A percentile compares a stretch with the other conserved stretches of the same genome.
Evolutionary conservation across 1,139 yeast genomes (phyloP).

Genomic region (Yamadazyma buinensis): DNA sequence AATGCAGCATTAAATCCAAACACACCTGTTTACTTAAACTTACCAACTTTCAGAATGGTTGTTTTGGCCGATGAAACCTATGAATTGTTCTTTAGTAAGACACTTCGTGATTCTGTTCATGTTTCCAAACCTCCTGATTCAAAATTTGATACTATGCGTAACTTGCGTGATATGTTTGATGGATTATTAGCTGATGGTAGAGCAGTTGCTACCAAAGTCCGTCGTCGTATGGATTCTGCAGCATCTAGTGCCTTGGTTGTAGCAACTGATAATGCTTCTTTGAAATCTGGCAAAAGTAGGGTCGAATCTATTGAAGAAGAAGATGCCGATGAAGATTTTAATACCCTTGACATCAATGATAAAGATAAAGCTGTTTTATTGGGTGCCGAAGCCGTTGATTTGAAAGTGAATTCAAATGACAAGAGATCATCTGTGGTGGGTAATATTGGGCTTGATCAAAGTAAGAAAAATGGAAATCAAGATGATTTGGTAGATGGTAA

Average conservation of each 20-base stretch:
- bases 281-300: constrained; percentile 23
- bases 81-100: constrained; percentile 73
- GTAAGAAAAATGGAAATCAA: constrained; percentile 5
- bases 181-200: constrained; percentile 89
- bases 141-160: constrained; percentile 47
- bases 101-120: constrained; percentile 64
- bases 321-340: constrained; percentile 46
- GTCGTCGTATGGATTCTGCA: constrained; percentile 80
- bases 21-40: constrained; percentile 67
- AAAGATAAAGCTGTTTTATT: constrained; percentile 43
- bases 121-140: constrained; percentile 53
- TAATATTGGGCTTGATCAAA: neutral
- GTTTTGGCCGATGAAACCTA: constrained; percentile 90
- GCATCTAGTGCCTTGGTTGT: constrained; percentile 24
- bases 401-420: constrained; percentile 20
- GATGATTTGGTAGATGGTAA: too few relatives aligned
- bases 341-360: constrained; percentile 44
- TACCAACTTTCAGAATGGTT: constrained; percentile 94
- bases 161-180: constrained; percentile 84
- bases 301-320: constrained; percentile 29
- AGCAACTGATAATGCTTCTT: constrained; percentile 20
- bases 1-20: constrained; percentile 82
- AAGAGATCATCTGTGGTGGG: neutral
- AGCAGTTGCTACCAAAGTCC: constrained; percentile 83
- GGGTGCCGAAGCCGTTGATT: constrained; percentile 38